Evolutionary conservation across 2,329 filamentous ascomycete species (phyloP).

Genomic region (Venturia pyrina): DNA sequence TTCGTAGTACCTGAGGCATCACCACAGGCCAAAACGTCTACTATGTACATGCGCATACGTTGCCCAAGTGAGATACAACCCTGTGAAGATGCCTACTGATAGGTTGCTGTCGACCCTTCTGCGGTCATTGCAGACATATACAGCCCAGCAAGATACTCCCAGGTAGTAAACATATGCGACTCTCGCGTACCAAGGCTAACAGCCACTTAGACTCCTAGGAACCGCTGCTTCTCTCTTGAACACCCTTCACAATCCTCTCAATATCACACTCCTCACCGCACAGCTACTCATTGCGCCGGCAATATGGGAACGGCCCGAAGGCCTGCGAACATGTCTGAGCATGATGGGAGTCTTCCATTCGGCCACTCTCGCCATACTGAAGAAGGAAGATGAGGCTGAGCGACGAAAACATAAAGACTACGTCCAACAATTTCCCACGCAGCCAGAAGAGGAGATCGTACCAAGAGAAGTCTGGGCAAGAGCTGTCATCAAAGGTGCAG

Average conservation of each 20-base stretch:
- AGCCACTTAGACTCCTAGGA: slow-evolving; percentile 32
- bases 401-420: slow-evolving; percentile 9
- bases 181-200: slow-evolving; percentile 14
- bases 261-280: slow-evolving; percentile 61
- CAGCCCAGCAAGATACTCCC: slow-evolving; percentile 49
- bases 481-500: slow-evolving; percentile 49
- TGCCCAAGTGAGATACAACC: neutral
- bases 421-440: neutral
- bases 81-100: slow-evolving; percentile 51
- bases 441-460: slow-evolving; percentile 25
- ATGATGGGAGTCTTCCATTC: slow-evolving; percentile 64
- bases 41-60: neutral
- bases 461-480: slow-evolving; percentile 47
- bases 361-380: slow-evolving; percentile 41
- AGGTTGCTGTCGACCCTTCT: slow-evolving; percentile 57
- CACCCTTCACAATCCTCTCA: slow-evolving; percentile 63
- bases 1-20: neutral
- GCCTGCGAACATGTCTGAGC: slow-evolving; percentile 52
- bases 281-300: slow-evolving; percentile 63
- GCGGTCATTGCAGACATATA: slow-evolving; percentile 49
- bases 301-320: slow-evolving; percentile 50
- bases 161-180: slow-evolving; percentile 32
- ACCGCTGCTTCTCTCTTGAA: slow-evolving; percentile 59
- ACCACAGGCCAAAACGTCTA: neutral
- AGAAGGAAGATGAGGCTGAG: slow-evolving; percentile 14